Percentiles rank a stretch among this genome's conserved stretches.
phyloP scores from a whole-genome alignment of 2,329 filamentous ascomycete genomes.

The Hortaea werneckii region DNA sequence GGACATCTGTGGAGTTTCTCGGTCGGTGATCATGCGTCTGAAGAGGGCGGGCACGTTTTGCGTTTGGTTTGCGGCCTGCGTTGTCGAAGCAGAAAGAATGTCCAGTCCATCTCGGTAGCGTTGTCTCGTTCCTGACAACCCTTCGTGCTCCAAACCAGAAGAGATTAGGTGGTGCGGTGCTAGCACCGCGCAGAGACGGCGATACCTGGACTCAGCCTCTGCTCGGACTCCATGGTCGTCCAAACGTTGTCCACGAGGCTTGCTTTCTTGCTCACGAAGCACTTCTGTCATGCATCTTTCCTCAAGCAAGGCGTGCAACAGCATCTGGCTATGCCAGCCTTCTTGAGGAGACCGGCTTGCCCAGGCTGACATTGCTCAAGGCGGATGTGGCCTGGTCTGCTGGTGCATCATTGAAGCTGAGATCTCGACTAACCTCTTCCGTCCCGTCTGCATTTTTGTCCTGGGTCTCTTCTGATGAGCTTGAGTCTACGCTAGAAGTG shows the following conservation, averaged over 20 bases:
- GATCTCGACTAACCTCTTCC: background rate
- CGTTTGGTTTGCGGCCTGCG: background rate
- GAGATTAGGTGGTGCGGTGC: slow-evolving; percentile 27
- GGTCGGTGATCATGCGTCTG: slow-evolving; percentile 12
- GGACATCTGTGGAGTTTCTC: background rate
- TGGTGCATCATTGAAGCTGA: background rate
- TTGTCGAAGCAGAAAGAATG: slow-evolving; percentile 1
- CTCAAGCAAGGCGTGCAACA: slow-evolving; percentile 38
- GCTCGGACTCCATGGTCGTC: slow-evolving; percentile 28
- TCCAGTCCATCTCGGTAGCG: slow-evolving; percentile 31
- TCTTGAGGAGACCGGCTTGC: background rate
- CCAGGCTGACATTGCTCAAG: background rate
- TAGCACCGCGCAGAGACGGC: slow-evolving; percentile 27
- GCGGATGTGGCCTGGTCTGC: background rate
- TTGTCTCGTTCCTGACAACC: slow-evolving; percentile 22
- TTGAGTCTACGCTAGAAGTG: slow-evolving; percentile 7
- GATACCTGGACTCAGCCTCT: slow-evolving; percentile 30
- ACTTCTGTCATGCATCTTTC: slow-evolving; percentile 32
- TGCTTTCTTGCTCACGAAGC: slow-evolving; percentile 18
- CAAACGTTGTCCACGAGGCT: slow-evolving; percentile 6
- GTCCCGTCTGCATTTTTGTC: slow-evolving; percentile 4
- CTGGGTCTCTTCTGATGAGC: slow-evolving; percentile 7
- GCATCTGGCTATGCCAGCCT: slow-evolving; percentile 20
- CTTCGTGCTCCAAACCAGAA: slow-evolving; percentile 28
- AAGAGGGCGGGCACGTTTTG: slow-evolving; percentile 6